Conservation (phyloP, 306 rosid species). For the Pyrus bretschneideri region DNA sequence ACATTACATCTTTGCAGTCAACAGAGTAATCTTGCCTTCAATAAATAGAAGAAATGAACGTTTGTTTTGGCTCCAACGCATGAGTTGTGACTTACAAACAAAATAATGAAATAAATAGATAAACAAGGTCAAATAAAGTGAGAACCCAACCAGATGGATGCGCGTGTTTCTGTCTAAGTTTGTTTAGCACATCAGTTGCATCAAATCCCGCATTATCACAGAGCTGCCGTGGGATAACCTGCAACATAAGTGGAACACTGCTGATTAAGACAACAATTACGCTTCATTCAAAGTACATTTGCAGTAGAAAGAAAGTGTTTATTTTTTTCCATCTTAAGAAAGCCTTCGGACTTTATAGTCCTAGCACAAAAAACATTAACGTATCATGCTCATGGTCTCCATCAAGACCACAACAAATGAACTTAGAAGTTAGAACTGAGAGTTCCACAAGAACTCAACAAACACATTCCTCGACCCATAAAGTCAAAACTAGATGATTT, state of each 20-base stretch:
- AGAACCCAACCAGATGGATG: conserved; percentile 66
- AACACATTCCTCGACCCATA: background rate
- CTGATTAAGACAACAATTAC: conserved; percentile 5
- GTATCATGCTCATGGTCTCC: background rate
- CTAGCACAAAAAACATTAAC: background rate
- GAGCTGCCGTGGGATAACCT: conserved; percentile 95
- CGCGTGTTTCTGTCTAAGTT: conserved; percentile 91
- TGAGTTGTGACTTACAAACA: background rate
- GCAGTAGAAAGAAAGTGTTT: background rate
- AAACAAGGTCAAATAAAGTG: background rate
- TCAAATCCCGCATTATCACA: conserved; percentile 99
- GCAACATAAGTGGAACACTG: conserved; percentile 17
- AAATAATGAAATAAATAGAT: background rate
- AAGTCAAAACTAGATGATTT: background rate
- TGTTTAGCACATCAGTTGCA: conserved; percentile 95
- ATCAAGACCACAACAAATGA: background rate
- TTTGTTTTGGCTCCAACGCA: background rate
- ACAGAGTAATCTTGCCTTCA: background rate
- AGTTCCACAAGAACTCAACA: background rate
- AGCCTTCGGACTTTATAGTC: background rate
- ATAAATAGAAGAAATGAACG: background rate
- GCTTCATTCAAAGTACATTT: background rate
- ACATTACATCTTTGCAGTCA: background rate
- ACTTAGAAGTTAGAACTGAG: background rate
- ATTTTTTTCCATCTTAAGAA: background rate